Conservation (phyloP, 805 yeast species). For the Yarrowia sp. region DNA sequence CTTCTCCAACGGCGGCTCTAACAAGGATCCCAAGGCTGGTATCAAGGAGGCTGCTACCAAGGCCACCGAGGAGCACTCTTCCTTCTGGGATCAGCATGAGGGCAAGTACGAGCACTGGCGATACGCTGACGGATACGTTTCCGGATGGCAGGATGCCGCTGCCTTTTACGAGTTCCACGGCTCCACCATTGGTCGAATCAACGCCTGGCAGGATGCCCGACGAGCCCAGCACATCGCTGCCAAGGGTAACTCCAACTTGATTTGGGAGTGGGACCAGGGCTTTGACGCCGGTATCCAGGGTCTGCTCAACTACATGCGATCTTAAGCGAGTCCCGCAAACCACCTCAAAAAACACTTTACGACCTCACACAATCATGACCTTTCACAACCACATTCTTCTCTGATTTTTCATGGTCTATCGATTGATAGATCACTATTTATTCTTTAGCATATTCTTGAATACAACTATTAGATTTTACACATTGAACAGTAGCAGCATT, state of each 20-base stretch:
- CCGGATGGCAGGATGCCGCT: constrained; percentile 71
- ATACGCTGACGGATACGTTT: constrained; percentile 69
- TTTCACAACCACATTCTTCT: background rate
- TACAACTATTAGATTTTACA: background rate
- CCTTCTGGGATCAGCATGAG: constrained; percentile 68
- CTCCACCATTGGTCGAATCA: constrained; percentile 68
- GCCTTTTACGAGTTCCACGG: constrained; percentile 66
- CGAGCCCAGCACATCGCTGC: constrained; percentile 53
- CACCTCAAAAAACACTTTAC: background rate
- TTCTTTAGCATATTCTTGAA: constrained; percentile 11
- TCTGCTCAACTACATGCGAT: constrained; percentile 32
- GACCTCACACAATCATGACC: background rate
- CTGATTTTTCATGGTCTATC: background rate
- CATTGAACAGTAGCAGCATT: background rate
- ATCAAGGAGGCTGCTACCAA: constrained; percentile 42
- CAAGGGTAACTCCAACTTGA: constrained; percentile 53
- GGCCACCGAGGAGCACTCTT: constrained; percentile 47
- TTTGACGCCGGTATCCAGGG: constrained; percentile 58
- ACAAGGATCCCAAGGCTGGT: constrained; percentile 31
- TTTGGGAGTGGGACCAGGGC: constrained; percentile 93
- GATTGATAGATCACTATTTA: constrained; percentile 1
- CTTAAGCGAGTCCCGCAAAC: background rate
- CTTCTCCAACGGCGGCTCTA: constrained; percentile 31
- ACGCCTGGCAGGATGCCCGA: constrained; percentile 66
- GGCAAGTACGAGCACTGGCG: constrained; percentile 77